Conservation (phyloP, 495 filamentous ascomycete species). For the Hypoxylon crocopeplum region DNA sequence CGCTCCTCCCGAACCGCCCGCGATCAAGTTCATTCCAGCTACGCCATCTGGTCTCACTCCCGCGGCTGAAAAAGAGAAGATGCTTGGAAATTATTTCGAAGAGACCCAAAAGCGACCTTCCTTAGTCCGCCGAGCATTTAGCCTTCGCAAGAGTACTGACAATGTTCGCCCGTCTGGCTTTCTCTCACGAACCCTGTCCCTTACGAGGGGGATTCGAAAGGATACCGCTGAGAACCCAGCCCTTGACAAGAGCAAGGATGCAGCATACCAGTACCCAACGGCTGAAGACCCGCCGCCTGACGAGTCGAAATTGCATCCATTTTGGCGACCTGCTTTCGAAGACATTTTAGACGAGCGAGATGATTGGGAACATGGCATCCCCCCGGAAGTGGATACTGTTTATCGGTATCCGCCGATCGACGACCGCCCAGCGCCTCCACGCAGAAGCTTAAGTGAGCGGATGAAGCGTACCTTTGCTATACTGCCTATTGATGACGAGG, state of each 20-base stretch:
- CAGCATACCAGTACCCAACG: constrained; percentile 43
- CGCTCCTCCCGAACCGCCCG: constrained; percentile 63
- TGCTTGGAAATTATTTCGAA: constrained; percentile 57
- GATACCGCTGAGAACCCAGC: constrained; percentile 16
- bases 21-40: constrained; percentile 76
- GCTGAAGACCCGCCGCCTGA: constrained; percentile 52
- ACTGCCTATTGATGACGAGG: constrained; percentile 51
- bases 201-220: constrained; percentile 40
- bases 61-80: constrained; percentile 60
- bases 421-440: constrained; percentile 52
- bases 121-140: constrained; percentile 64
- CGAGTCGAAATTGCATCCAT: constrained; percentile 72
- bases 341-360: constrained; percentile 63
- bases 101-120: constrained; percentile 55
- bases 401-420: constrained; percentile 49
- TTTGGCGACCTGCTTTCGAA: constrained; percentile 81
- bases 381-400: constrained; percentile 33
- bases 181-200: constrained; percentile 51
- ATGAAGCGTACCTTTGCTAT: constrained; percentile 61
- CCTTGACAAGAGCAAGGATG: constrained; percentile 43
- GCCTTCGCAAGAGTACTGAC: constrained; percentile 64
- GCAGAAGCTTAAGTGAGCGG: constrained; percentile 57
- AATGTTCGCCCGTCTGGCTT: constrained; percentile 51
- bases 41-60: constrained; percentile 66
- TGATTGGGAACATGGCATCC: constrained; percentile 37